These are phyloP conservation scores for Nepenthes gracilis DNA, from an alignment of 148 eudicot genomes.

Conservation along the genomic window DNA sequence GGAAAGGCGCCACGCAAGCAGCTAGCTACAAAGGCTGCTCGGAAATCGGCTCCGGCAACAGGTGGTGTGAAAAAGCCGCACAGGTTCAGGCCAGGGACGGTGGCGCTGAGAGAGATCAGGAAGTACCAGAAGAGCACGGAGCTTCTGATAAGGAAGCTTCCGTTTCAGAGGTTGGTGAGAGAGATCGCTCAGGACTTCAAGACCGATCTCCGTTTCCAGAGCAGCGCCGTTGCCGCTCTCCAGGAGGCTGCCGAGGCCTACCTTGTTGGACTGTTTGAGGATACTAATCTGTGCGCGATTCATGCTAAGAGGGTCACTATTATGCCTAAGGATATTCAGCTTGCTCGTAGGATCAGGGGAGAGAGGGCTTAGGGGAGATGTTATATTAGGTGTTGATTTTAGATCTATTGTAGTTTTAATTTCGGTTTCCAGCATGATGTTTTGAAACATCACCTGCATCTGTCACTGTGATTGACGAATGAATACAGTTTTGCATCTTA, in stretches of 20 bases:
- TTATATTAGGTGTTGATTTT: too few species aligned
- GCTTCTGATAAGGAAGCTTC: constrained; percentile 39
- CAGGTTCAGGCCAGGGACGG: constrained; percentile 43
- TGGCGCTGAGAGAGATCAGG: constrained; percentile 43
- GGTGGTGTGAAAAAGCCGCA: constrained; percentile 55
- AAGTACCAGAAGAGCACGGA: constrained; percentile 60
- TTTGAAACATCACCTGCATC: too few species aligned
- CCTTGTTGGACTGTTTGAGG: constrained; percentile 18
- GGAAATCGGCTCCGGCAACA: constrained; percentile 47
- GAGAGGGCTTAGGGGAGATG: constrained; percentile 18
- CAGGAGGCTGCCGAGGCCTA: constrained; percentile 22
- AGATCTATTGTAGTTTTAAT: too few species aligned
- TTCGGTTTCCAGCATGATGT: too few species aligned
- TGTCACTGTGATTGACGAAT: too few species aligned
- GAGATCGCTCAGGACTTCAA: constrained; percentile 60
- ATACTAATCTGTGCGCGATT: constrained; percentile 16
- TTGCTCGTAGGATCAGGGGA: constrained; percentile 25
- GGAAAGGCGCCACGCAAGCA: constrained; percentile 49
- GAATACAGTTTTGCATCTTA: too few species aligned
- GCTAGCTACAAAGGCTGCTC: constrained; percentile 40
- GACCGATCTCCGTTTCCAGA: constrained; percentile 46
- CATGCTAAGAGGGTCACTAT: constrained; percentile 22
- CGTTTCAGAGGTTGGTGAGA: constrained; percentile 44
- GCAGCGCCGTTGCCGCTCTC: constrained; percentile 34
- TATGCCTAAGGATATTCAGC: constrained; percentile 28